These are phyloP conservation scores for Colletotrichum paranaense DNA, from an alignment of 2,329 filamentous ascomycete species.

Conservation along the genomic window DNA sequence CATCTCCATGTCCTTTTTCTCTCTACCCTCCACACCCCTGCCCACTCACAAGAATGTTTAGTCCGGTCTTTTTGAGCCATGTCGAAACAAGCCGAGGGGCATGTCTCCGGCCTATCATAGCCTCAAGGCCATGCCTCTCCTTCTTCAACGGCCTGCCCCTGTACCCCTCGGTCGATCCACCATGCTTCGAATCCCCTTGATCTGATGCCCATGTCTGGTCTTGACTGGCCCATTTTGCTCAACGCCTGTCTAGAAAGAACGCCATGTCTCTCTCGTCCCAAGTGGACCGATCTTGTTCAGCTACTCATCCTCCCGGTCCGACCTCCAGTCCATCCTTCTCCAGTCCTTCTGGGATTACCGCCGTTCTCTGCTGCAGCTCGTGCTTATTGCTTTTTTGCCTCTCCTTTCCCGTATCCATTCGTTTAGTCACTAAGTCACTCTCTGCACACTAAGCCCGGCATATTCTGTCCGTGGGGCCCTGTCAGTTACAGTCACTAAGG, in stretches of 20 bases:
- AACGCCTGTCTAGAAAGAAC: conserved; percentile 39
- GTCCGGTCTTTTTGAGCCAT: conserved; percentile 34
- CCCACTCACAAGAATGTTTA: conserved; percentile 43
- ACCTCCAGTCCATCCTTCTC: conserved; percentile 40
- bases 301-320: conserved; percentile 32
- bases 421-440: conserved; percentile 13
- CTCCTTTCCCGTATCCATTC: conserved; percentile 35
- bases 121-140: conserved; percentile 29
- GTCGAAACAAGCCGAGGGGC: conserved; percentile 38
- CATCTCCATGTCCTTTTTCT: neutral
- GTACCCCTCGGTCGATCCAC: conserved; percentile 46
- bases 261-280: conserved; percentile 37
- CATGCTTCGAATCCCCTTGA: conserved; percentile 52
- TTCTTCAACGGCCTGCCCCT: conserved; percentile 39
- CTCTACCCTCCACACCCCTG: conserved; percentile 27
- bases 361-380: conserved; percentile 48
- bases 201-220: conserved; percentile 47
- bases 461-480: conserved; percentile 28
- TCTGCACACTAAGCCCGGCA: conserved; percentile 20
- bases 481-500: conserved; percentile 32
- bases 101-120: conserved; percentile 45
- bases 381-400: conserved; percentile 39
- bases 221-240: conserved; percentile 46
- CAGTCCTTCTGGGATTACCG: conserved; percentile 46
- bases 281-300: conserved; percentile 35